These are phyloP conservation scores for Cucurbita argyrosperma DNA, from an alignment of 306 rosid genomes.

Conservation along the genomic window DNA sequence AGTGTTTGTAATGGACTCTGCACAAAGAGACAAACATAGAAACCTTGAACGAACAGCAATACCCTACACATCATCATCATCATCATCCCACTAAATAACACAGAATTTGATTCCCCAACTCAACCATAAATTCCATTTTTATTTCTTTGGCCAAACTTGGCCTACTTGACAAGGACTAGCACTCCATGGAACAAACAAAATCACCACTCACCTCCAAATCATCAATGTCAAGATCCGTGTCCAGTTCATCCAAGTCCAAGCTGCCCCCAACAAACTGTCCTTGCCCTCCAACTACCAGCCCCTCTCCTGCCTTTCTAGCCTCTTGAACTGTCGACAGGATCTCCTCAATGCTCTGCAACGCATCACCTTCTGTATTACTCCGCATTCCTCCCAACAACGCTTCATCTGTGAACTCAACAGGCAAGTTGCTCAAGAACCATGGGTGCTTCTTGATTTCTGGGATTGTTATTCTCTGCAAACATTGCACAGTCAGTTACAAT, in stretches of 20 bases:
- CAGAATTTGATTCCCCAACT: conserved; percentile 24
- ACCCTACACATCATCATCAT: background rate
- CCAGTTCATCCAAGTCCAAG: conserved; percentile 78
- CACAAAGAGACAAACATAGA: conserved; percentile 17
- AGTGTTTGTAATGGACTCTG: conserved; percentile 14
- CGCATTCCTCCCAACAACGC: conserved; percentile 16
- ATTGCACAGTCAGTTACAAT: background rate
- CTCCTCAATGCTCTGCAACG: conserved; percentile 45
- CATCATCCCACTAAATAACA: background rate
- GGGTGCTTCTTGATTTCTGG: conserved; percentile 69
- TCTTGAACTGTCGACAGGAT: conserved; percentile 60
- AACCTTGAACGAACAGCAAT: conserved; percentile 23
- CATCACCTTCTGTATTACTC: conserved; percentile 14
- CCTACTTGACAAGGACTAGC: background rate
- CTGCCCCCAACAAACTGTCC: conserved; percentile 60
- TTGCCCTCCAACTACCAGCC: conserved; percentile 36
- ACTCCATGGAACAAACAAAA: conserved; percentile 69
- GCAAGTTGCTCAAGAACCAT: conserved; percentile 64
- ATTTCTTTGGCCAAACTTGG: conserved; percentile 5
- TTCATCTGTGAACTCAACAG: conserved; percentile 52
- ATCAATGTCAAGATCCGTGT: conserved; percentile 67
- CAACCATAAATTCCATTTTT: conserved; percentile 10
- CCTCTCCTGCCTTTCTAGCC: conserved; percentile 44
- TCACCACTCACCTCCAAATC: conserved; percentile 83
- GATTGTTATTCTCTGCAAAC: conserved; percentile 64